Percentiles rank a stretch among this genome's conserved stretches.
phyloP scores from a whole-genome alignment of 2,329 filamentous ascomycete genomes.

The Penicillium occitanis region DNA sequence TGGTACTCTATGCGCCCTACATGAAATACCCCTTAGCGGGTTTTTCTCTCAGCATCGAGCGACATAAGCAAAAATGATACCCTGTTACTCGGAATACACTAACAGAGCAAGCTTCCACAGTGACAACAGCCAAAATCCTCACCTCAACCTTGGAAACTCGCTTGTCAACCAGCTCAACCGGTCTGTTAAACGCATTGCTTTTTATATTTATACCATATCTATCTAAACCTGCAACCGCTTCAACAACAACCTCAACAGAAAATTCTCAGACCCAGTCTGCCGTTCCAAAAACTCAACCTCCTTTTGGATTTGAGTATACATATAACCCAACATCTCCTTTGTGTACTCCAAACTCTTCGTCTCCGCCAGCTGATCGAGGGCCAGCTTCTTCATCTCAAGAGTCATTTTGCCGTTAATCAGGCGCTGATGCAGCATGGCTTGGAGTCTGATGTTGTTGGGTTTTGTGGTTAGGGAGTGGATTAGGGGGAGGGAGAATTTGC shows the following conservation, averaged over 20 bases:
- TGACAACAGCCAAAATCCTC: background rate
- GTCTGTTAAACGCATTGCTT: background rate
- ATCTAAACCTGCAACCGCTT: background rate
- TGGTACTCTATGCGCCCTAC: background rate
- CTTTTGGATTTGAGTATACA: background rate
- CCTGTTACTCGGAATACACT: background rate
- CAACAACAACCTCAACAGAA: background rate
- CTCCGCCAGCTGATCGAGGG: background rate
- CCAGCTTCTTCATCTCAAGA: background rate
- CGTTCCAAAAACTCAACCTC: background rate
- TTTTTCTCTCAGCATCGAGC: no score
- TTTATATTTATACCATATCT: background rate
- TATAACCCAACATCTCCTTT: background rate
- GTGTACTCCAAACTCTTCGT: background rate
- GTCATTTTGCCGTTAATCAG: background rate
- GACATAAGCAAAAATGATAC: no score
- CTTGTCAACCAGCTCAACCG: background rate
- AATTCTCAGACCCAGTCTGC: background rate
- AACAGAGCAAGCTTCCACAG: background rate
- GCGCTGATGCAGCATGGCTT: background rate
- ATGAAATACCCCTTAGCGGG: background rate
- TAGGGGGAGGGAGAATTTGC: background rate
- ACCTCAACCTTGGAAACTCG: background rate
- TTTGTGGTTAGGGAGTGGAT: background rate
- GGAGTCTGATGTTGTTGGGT: background rate